Evolutionary conservation across 257 asterid genomes (phyloP).

Genomic region (Gardenia jasminoides): DNA sequence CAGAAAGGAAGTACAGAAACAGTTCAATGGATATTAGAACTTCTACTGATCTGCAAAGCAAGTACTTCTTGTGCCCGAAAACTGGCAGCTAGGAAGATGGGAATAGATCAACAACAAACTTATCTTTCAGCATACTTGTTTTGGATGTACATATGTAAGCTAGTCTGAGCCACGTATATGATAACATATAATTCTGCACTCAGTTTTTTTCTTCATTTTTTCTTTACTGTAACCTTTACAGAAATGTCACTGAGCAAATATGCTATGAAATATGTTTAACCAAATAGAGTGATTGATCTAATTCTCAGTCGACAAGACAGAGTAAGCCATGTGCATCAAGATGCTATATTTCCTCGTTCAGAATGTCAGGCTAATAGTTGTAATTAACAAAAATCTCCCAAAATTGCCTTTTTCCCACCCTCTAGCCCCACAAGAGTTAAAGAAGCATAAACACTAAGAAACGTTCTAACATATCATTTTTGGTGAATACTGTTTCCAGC

Average conservation of each 20-base stretch:
- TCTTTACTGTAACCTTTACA: neutral
- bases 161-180: neutral
- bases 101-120: neutral
- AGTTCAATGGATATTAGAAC: neutral
- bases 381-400: neutral
- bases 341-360: neutral
- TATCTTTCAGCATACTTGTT: neutral
- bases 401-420: neutral
- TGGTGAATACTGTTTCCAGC: neutral
- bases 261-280: neutral
- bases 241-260: neutral
- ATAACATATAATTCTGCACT: neutral
- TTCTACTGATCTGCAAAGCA: neutral
- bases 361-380: neutral
- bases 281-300: neutral
- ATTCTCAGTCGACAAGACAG: neutral
- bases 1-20: neutral
- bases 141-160: neutral
- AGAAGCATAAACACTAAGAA: neutral
- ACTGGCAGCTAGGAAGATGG: neutral
- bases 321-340: constrained; percentile 5
- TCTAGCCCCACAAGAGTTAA: neutral
- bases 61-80: neutral
- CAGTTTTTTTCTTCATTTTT: neutral
- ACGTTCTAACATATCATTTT: neutral